phyloP scores from a whole-genome alignment of 441 rosid species.

The Croton setiger region DNA sequence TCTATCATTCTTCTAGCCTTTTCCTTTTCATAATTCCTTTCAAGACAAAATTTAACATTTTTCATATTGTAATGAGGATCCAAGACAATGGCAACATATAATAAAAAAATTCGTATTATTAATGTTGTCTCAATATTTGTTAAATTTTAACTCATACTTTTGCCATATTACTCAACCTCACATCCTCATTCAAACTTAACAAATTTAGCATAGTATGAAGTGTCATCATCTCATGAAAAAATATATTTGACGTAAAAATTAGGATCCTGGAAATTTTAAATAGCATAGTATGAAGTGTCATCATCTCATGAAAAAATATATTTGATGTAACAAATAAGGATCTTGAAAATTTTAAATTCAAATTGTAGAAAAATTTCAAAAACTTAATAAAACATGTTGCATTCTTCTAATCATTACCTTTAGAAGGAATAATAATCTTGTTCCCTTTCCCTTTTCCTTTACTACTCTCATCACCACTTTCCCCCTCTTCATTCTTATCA shows the following conservation, averaged over 20 bases:
- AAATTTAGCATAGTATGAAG: too few species aligned
- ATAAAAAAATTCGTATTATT: conserved; percentile 1
- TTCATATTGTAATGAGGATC: conserved; percentile 10
- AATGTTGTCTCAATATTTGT: conserved; percentile 5
- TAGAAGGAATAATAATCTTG: too few species aligned
- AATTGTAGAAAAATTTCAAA: not conserved
- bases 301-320: not conserved
- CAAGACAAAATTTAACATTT: not conserved
- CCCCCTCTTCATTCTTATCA: too few species aligned
- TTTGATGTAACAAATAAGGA: not conserved
- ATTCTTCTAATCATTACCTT: not conserved
- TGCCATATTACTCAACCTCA: too few species aligned
- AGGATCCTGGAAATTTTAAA: too few species aligned
- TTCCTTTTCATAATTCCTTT: not conserved
- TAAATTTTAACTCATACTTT: not conserved
- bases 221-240: too few species aligned
- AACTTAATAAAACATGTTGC: not conserved
- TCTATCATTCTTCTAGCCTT: too few species aligned
- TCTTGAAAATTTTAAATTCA: not conserved
- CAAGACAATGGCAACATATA: conserved; percentile 6
- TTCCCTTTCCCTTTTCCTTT: not conserved
- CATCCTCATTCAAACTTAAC: too few species aligned
- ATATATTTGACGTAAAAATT: too few species aligned
- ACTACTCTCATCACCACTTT: conserved; percentile 8
- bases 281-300: too few species aligned